Evolutionary conservation across 371 early-diverging fungal genomes (phyloP).

Genomic region (Batrachochytrium dendrobatidis): DNA sequence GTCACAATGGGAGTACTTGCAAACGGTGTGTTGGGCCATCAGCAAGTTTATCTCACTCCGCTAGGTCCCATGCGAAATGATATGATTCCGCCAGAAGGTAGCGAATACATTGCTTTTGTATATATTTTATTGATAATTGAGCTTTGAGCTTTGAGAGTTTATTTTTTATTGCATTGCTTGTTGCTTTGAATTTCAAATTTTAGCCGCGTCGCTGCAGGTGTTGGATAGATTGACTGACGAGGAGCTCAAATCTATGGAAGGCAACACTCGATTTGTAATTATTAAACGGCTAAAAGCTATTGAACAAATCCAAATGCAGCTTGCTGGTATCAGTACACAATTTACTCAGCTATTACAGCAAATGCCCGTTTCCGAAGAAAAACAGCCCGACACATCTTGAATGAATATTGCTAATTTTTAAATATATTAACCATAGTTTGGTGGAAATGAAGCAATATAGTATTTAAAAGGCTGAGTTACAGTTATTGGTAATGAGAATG

Average conservation of each 20-base stretch:
- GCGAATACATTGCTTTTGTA: too few relatives aligned
- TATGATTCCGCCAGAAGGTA: too few relatives aligned
- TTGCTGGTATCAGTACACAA: constrained; percentile 50
- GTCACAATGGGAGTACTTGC: too few relatives aligned
- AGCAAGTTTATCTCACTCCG: too few relatives aligned
- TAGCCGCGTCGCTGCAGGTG: neutral
- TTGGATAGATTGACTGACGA: constrained; percentile 48
- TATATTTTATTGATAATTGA: constrained; percentile 8
- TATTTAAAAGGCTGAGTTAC: too few relatives aligned
- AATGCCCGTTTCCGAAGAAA: constrained; percentile 15
- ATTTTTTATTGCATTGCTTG: constrained; percentile 3
- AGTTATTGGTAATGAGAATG: too few relatives aligned
- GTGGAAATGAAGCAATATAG: too few relatives aligned
- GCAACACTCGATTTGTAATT: constrained; percentile 48
- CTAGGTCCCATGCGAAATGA: too few relatives aligned
- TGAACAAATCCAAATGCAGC: constrained; percentile 54
- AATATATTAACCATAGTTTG: too few relatives aligned
- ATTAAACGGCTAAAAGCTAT: constrained; percentile 50
- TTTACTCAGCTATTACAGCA: constrained; percentile 43
- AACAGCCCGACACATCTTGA: too few relatives aligned
- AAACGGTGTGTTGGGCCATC: too few relatives aligned
- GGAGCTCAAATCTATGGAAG: constrained; percentile 48
- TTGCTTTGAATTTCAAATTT: neutral
- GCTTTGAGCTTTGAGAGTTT: constrained; percentile 5
- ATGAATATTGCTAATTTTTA: too few relatives aligned